Conservation (phyloP, 768 basidiomycete species). For the Kwoniella dendrophila region DNA sequence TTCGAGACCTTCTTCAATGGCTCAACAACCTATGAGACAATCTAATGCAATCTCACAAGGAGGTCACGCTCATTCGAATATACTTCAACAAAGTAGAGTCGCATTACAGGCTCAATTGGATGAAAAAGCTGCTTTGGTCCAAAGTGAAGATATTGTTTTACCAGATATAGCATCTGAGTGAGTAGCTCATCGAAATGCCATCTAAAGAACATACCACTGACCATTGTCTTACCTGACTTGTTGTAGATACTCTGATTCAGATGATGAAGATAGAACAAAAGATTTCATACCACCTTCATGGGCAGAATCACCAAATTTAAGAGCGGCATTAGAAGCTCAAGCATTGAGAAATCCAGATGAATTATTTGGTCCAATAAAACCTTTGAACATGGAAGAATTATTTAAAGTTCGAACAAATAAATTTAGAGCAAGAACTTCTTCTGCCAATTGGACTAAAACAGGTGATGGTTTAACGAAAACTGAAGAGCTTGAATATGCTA, state of each 20-base stretch:
- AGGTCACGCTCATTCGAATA: slow-evolving; percentile 29
- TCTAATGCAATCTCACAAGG: slow-evolving; percentile 18
- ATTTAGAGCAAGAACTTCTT: slow-evolving; percentile 87
- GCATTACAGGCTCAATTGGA: slow-evolving; percentile 42
- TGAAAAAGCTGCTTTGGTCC: slow-evolving; percentile 38
- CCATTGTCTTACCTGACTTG: background rate
- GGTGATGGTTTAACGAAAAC: slow-evolving; percentile 79
- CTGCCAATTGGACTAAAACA: slow-evolving; percentile 88
- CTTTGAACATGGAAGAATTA: slow-evolving; percentile 88
- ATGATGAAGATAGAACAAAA: slow-evolving; percentile 75
- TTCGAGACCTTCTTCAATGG: slow-evolving; percentile 40
- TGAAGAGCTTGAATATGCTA: slow-evolving; percentile 84
- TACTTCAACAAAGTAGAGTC: slow-evolving; percentile 39
- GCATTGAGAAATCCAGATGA: slow-evolving; percentile 74
- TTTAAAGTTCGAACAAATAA: slow-evolving; percentile 70
- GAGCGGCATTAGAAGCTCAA: slow-evolving; percentile 75
- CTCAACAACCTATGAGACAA: slow-evolving; percentile 22
- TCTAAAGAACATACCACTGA: background rate
- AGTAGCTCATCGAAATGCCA: slow-evolving; percentile 19
- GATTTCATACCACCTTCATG: slow-evolving; percentile 70
- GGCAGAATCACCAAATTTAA: slow-evolving; percentile 88
- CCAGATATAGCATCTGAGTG: slow-evolving; percentile 92
- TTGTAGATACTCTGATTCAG: slow-evolving; percentile 77
- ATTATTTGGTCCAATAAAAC: slow-evolving; percentile 85
- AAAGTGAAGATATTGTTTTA: slow-evolving; percentile 61